Evolutionary conservation across 2,329 filamentous ascomycete genomes (phyloP).

Genomic region (Lachnellula hyalina): DNA sequence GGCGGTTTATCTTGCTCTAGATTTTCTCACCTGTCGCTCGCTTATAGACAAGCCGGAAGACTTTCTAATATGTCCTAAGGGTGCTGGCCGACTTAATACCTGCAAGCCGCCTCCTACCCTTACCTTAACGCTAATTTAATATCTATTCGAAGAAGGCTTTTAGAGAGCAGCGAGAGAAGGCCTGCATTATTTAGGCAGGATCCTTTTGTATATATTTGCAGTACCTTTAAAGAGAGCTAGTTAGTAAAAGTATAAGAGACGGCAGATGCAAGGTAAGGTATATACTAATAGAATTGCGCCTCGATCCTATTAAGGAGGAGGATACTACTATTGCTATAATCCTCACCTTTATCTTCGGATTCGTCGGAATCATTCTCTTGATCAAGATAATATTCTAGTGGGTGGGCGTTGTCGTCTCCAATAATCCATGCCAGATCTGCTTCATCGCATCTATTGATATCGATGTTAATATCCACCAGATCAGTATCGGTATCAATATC

Average conservation of each 20-base stretch:
- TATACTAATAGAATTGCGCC: conserved; percentile 8
- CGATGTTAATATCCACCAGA: conserved; percentile 9
- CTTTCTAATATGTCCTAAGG: not conserved
- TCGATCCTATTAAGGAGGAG: conserved; percentile 17
- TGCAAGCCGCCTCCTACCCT: conserved; percentile 7
- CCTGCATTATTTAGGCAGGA: conserved; percentile 5
- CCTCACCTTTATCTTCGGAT: conserved; percentile 20
- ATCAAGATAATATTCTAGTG: conserved; percentile 16
- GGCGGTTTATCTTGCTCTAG: not conserved
- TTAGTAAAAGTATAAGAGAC: conserved; percentile 10
- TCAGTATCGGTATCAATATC: conserved; percentile 24
- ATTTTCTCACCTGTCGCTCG: not conserved
- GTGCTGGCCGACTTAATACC: conserved; percentile 4
- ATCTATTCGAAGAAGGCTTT: conserved; percentile 14
- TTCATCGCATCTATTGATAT: no score
- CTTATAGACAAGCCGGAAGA: not conserved
- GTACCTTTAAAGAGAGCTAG: conserved; percentile 14
- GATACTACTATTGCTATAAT: conserved; percentile 18
- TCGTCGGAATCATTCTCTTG: conserved; percentile 15
- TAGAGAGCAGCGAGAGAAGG: conserved; percentile 8
- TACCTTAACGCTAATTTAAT: conserved; percentile 12
- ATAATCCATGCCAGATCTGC: conserved; percentile 16
- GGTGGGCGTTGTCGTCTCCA: conserved; percentile 17
- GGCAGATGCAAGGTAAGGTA: not conserved
- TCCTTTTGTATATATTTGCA: conserved; percentile 16